phyloP scores from a whole-genome alignment of 352 stramenopile species.

The Pythium aristosporum region DNA sequence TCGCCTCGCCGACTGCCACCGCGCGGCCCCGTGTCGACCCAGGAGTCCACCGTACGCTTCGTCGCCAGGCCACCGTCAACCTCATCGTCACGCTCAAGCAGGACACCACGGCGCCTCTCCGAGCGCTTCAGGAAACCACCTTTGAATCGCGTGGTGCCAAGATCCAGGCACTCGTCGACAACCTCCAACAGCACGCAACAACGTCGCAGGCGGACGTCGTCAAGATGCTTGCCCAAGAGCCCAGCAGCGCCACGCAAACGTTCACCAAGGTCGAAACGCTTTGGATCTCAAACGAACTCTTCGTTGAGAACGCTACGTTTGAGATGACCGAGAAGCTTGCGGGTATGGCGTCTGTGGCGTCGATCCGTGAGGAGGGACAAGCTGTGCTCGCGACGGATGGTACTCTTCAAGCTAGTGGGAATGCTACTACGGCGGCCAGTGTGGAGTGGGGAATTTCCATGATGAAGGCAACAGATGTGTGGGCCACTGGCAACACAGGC shows the following conservation, averaged over 20 bases:
- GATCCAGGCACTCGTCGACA: no score
- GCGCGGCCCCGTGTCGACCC: no score
- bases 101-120: no score
- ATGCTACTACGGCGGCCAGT: neutral
- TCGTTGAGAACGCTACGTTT: slow-evolving; percentile 24
- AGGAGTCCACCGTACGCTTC: slow-evolving; percentile 35
- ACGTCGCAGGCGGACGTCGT: no score
- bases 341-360: neutral
- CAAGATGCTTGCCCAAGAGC: no score
- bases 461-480: slow-evolving; percentile 19
- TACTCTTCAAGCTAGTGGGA: neutral
- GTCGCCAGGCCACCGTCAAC: slow-evolving; percentile 32
- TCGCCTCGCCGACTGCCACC: no score
- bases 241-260: slow-evolving; percentile 24
- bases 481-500: slow-evolving; percentile 22
- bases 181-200: no score
- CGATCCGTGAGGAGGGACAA: slow-evolving; percentile 6
- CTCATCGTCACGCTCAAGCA: slow-evolving; percentile 36
- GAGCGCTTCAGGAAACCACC: no score
- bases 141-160: no score
- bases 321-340: slow-evolving; percentile 21
- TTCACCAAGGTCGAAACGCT: slow-evolving; percentile 24
- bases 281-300: slow-evolving; percentile 35
- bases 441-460: slow-evolving; percentile 21
- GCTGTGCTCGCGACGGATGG: neutral